Base-by-base conservation (phyloP, 2,329 filamentous ascomycete genomes). In the Epichloe gansuensis region DNA sequence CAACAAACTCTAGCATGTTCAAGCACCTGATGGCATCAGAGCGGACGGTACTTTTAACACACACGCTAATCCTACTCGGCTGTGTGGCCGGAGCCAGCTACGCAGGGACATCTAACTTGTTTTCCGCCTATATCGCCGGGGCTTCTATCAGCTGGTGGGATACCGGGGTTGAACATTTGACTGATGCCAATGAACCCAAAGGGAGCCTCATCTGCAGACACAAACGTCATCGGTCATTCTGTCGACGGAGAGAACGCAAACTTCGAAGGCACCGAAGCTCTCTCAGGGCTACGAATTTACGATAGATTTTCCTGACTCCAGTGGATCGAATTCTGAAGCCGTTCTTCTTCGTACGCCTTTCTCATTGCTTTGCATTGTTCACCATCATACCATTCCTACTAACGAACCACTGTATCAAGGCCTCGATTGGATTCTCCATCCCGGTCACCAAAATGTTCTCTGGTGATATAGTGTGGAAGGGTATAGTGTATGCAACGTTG, bases 371-470 rank as follows among this genome's bases (percentile, higher is more conserved):
- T 28, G 21, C 12, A 12, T 13, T 4, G 9, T 6, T 5, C 3
- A 39, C n/a, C 34, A 12, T 11, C 17, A 9, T 9, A 1, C 23
- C 3, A 17, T 17, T 4, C 5, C 6, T n/a, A 13, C 31, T 39
- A 28, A 51, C 42, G 37, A 23, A 41, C 25, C 23, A 43, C 23
- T 38, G 37, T 21, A 25, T 23, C 11, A 9, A 54, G 52, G 52
- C 48, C 1, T 80, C 77, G 0, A 85, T 91, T 38, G 87, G 87
- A 0, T 91, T 91, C 62, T 83, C 86, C 0, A 86, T 93, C 1
- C 87, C 87, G 0, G 83, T 91, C 34, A 79, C 76, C 0, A 68
- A 78, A 5, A 81, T 93, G 73, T 91, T 90, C 59, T 63, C 65
- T 0, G 78, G 78, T 0, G 61, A 68, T 0, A 73, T 86, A 0